phyloP scores from a whole-genome alignment of 2,329 filamentous ascomycete genomes.

The Aspergillus spinulosporus region DNA sequence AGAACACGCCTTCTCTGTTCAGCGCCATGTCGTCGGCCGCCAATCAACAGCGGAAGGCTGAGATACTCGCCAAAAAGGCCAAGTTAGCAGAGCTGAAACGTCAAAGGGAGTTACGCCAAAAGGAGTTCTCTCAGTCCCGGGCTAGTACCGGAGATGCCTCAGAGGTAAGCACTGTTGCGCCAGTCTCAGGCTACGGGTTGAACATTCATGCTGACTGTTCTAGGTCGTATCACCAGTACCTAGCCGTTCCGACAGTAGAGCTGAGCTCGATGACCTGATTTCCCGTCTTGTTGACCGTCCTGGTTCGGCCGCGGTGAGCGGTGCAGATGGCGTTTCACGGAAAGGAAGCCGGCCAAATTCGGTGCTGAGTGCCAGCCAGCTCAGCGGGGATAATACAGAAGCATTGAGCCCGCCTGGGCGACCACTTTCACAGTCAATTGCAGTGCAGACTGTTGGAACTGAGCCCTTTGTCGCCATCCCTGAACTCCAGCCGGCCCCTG shows the following conservation, averaged over 20 bases:
- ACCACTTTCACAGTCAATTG: slow-evolving; percentile 47
- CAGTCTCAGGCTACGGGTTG: neutral
- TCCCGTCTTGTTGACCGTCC: slow-evolving; percentile 77
- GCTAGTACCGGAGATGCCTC: slow-evolving; percentile 66
- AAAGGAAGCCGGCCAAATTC: slow-evolving; percentile 78
- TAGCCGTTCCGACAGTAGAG: slow-evolving; percentile 63
- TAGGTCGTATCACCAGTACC: slow-evolving; percentile 71
- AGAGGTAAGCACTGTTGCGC: slow-evolving; percentile 59
- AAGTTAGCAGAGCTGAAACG: slow-evolving; percentile 95
- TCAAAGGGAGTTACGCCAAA: slow-evolving; percentile 80
- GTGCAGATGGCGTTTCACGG: slow-evolving; percentile 46
- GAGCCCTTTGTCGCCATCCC: slow-evolving; percentile 73
- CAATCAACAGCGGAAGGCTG: slow-evolving; percentile 77
- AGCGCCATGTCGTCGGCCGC: slow-evolving; percentile 34
- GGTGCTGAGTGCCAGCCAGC: slow-evolving; percentile 75
- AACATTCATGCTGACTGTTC: slow-evolving; percentile 16
- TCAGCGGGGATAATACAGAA: slow-evolving; percentile 67
- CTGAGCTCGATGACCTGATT: slow-evolving; percentile 81
- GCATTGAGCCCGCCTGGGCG: slow-evolving; percentile 41
- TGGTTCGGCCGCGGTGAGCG: slow-evolving; percentile 64
- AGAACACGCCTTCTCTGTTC: slow-evolving; percentile 11
- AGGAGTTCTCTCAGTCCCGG: slow-evolving; percentile 69
- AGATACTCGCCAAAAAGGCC: slow-evolving; percentile 94
- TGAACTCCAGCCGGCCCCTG: slow-evolving; percentile 63
- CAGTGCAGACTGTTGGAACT: slow-evolving; percentile 71